phyloP scores from a whole-genome alignment of 495 filamentous ascomycete species.

The Saxophila tyrrhenica region DNA sequence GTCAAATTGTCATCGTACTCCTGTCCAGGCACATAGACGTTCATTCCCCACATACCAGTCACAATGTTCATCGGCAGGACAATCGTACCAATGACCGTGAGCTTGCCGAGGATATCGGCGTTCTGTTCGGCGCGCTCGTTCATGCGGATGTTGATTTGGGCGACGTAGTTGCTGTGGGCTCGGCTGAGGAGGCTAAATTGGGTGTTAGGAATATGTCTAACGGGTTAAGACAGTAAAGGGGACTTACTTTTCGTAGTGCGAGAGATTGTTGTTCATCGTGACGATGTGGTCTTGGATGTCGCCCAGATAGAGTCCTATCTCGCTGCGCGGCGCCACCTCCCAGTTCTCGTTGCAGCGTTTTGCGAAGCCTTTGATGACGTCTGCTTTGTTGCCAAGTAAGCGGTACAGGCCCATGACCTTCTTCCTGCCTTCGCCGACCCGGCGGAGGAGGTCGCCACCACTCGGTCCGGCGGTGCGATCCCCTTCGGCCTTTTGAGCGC shows the following conservation, averaged over 20 bases:
- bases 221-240: not conserved
- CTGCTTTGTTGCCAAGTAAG: slow-evolving; percentile 89
- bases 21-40: slow-evolving; percentile 81
- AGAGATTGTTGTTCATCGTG: slow-evolving; percentile 91
- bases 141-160: slow-evolving; percentile 89
- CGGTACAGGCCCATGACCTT: slow-evolving; percentile 93
- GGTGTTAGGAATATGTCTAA: not conserved
- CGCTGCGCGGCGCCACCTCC: slow-evolving; percentile 87
- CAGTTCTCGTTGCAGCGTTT: slow-evolving; percentile 97
- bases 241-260: slow-evolving; percentile 87
- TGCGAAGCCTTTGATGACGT: slow-evolving; percentile 98
- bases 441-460: slow-evolving; percentile 73
- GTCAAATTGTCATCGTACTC: slow-evolving; percentile 45
- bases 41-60: slow-evolving; percentile 98
- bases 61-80: slow-evolving; percentile 97
- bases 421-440: slow-evolving; percentile 87
- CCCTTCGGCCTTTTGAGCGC: slow-evolving; percentile 22
- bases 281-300: slow-evolving; percentile 99
- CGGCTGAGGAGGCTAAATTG: slow-evolving; percentile 82
- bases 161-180: slow-evolving; percentile 92
- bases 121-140: slow-evolving; percentile 96
- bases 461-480: slow-evolving; percentile 39
- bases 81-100: slow-evolving; percentile 93
- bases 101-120: slow-evolving; percentile 81
- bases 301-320: slow-evolving; percentile 90